Evolutionary conservation across 768 basidiomycete genomes (phyloP), one percentile per base, ranked within the genome.

Genomic region (Gloeopeniophorella convolvens): DNA sequence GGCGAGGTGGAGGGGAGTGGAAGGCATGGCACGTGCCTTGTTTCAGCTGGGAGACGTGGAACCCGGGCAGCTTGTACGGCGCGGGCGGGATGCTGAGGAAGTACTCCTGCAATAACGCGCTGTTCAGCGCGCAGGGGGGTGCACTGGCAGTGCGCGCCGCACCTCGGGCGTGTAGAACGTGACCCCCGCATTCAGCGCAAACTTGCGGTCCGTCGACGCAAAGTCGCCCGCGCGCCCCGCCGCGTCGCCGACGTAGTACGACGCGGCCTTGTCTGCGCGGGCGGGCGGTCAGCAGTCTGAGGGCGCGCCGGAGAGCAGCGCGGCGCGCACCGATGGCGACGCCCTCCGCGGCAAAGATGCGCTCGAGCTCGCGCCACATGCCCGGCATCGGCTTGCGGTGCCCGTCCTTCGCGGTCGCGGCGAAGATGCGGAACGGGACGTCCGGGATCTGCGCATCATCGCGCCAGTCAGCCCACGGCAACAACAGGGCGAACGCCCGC

Each of bases 181-280:
- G 2, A 96, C 62, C 0, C 73, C 84, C 7, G 84, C 62, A 57
- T 94, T 95, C 3, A 82, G 63, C 0, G 93, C 90, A 74, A 83
- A 89, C 66, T 94, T 90, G 36, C 85, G 75, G 65, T 96, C 93
- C 0, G 85, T 86, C 52, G 82, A 80, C 6, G 85, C 77, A 62
- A 87, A 89, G 67, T 96, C 93, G 23, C 67, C 65, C 37, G 72
- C 68, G 31, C 93, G 79, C 10, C 92, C 93, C 10, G 91, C 93
- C 1, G 90, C 91, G 59, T 96, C 93, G 3, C 93, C 93, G 1
- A 95, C 83, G 58, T 85, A 94, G 59, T 88, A 87, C 0, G 88
- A 84, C 0, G 69, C 35, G 0, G 61, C 50, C 56, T 79, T 75
- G 63, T 94, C 91, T 93, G 60, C 0, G 8, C 18, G 27, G 20